Evolutionary conservation across 345 rosid species (phyloP).

Genomic region (Populus tremula): DNA sequence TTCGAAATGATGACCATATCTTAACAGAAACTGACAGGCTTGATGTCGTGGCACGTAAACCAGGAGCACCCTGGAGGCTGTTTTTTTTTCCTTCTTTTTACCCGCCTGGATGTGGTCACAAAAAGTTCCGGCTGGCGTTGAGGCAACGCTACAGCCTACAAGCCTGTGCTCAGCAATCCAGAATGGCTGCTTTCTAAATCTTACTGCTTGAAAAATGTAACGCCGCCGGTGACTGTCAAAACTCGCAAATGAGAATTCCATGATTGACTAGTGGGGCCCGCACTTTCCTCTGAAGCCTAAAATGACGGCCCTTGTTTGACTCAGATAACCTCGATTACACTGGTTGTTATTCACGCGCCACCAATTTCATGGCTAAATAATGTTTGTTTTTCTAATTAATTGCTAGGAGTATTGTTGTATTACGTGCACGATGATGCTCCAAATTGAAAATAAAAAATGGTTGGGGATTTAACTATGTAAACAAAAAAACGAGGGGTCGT

Average conservation of each 20-base stretch:
- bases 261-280: constrained; percentile 15
- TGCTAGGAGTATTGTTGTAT: background rate
- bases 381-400: background rate
- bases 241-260: constrained; percentile 5
- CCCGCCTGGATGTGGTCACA: background rate
- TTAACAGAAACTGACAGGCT: too few relatives aligned
- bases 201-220: background rate
- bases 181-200: constrained; percentile 14
- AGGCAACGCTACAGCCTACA: background rate
- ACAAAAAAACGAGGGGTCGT: background rate
- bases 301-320: background rate
- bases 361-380: background rate
- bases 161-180: background rate
- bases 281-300: background rate
- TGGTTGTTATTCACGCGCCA: constrained; percentile 1
- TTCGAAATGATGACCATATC: too few relatives aligned
- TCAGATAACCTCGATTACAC: background rate
- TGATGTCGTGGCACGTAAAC: background rate
- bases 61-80: background rate
- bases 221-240: constrained; percentile 12
- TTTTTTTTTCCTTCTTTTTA: too few relatives aligned
- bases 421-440: background rate
- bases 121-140: background rate
- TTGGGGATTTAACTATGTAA: background rate
- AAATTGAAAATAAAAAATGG: background rate